Base-by-base conservation (phyloP, 2,329 filamentous ascomycete species). In the Eutypa lata region DNA sequence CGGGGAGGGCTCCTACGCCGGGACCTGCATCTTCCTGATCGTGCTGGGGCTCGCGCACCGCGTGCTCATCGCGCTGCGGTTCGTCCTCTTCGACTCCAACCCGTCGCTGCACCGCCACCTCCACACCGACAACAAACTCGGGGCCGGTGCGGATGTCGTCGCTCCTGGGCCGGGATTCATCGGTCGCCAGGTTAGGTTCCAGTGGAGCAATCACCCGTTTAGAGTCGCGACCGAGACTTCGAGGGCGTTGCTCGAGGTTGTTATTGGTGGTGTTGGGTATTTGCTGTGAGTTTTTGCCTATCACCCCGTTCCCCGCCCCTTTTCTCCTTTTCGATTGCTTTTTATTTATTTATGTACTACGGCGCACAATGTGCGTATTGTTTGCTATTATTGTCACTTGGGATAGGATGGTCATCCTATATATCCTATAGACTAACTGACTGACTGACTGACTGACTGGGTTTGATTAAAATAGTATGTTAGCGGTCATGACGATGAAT, bases 11-110 rank as follows among this genome's bases (percentile, higher is more conserved):
- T 75, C 81, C 53, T 97, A 97, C 70, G 91, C 90, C 1, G 93
- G 84, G 48, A 95, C 91, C 19, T 96, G 93, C 76, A 89, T 97
- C 68, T 97, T 97, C 72, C 81, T 97, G 55, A 86, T 96, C 66
- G 62, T 87, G 40, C 83, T 97, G 50, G 87, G 86, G 53, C 76
- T 86, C 54, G 66, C 88, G 52, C 85, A 87, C 65, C 88, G 91
- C 49, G 73, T 76, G 21, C 76, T 96, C 8, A 75, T 92, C 48
- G 91, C 91, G 3, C 74, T 82, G 4, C 58, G 62, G 40, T 57
- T 56, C 21, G 43, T 61, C 10, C 33, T 59, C 24, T 60, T 63
- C 44, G 54, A 59, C 43, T 51, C 59, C 13, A 50, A 47, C 31
- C 48, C 52, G 11, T 38, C 33, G 19, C 53, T 43, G 16, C 53